Conservation (phyloP, 129 eudicot genomes). For the Chrysanthemum seticuspe region DNA sequence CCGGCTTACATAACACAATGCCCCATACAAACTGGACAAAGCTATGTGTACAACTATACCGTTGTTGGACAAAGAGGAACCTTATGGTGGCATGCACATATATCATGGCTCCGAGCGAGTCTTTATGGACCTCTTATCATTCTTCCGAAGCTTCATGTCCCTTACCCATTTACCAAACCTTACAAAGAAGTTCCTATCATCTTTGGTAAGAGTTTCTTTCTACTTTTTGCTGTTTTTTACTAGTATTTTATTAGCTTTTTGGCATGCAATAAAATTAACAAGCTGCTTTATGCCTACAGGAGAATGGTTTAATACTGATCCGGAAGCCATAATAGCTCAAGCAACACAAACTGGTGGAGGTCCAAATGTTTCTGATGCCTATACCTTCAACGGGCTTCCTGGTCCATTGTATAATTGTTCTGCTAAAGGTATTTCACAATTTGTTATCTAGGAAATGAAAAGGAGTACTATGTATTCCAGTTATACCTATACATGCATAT, state of each 20-base stretch:
- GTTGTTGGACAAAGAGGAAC: conserved; percentile 21
- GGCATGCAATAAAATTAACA: neutral
- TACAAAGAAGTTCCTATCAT: conserved; percentile 24
- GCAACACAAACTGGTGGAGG: conserved; percentile 20
- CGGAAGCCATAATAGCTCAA: conserved; percentile 22
- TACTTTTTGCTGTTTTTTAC: too few species aligned
- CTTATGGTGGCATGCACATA: conserved; percentile 23
- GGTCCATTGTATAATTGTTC: conserved; percentile 15
- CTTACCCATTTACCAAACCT: conserved; percentile 12
- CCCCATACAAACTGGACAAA: conserved; percentile 18
- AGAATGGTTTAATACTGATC: conserved; percentile 20
- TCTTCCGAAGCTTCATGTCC: conserved; percentile 21
- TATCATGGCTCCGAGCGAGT: conserved; percentile 24
- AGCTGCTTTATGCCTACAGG: neutral
- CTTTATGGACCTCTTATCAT: conserved; percentile 20
- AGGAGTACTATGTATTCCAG: neutral
- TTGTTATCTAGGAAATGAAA: neutral
- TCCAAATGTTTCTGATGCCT: conserved; percentile 21
- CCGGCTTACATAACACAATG: conserved; percentile 19
- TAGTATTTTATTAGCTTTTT: too few species aligned
- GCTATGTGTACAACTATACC: conserved; percentile 18
- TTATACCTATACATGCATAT: neutral
- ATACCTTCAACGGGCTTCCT: conserved; percentile 21
- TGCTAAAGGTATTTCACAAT: neutral
- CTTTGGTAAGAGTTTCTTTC: conserved; percentile 2